These are phyloP conservation scores for Sporisorium sorghi DNA, from an alignment of 1,284 basidiomycete species.

Conservation along the genomic window DNA sequence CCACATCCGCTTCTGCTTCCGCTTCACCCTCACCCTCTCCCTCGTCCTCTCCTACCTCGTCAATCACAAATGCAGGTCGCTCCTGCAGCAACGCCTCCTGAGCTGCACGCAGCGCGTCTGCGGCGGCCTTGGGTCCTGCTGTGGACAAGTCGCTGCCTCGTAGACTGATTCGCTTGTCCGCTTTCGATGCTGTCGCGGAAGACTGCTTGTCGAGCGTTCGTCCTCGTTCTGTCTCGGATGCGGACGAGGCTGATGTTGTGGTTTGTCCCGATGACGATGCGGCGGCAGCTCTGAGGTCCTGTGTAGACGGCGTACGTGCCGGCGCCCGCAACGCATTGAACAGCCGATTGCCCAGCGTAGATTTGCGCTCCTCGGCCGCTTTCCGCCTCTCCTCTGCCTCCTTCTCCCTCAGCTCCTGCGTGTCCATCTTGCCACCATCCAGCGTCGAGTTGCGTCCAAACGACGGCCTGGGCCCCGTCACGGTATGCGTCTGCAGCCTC, in stretches of 20 bases:
- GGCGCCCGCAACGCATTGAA: conserved; percentile 47
- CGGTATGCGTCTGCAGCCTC: conserved; percentile 64
- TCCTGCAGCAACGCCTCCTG: conserved; percentile 59
- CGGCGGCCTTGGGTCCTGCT: conserved; percentile 55
- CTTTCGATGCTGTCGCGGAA: conserved; percentile 7
- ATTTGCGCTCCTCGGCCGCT: conserved; percentile 36
- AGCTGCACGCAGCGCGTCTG: conserved; percentile 56
- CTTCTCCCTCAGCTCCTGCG: conserved; percentile 53
- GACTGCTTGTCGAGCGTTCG: conserved; percentile 37
- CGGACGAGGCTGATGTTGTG: neutral
- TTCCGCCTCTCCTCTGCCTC: conserved; percentile 42
- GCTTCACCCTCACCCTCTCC: conserved; percentile 37
- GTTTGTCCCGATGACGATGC: neutral
- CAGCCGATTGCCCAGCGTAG: conserved; percentile 50
- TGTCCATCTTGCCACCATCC: conserved; percentile 54
- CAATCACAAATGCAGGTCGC: conserved; percentile 61
- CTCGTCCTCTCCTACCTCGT: conserved; percentile 55
- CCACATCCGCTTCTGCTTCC: conserved; percentile 41
- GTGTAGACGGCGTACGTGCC: conserved; percentile 28
- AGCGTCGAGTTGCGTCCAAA: conserved; percentile 57
- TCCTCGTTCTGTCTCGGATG: conserved; percentile 21
- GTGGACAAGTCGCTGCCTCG: conserved; percentile 53
- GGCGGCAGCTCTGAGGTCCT: conserved; percentile 30
- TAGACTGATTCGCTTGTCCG: conserved; percentile 42
- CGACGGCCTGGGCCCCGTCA: conserved; percentile 63